phyloP scores from a whole-genome alignment of 768 basidiomycete species.

The Lactarius trivialis region DNA sequence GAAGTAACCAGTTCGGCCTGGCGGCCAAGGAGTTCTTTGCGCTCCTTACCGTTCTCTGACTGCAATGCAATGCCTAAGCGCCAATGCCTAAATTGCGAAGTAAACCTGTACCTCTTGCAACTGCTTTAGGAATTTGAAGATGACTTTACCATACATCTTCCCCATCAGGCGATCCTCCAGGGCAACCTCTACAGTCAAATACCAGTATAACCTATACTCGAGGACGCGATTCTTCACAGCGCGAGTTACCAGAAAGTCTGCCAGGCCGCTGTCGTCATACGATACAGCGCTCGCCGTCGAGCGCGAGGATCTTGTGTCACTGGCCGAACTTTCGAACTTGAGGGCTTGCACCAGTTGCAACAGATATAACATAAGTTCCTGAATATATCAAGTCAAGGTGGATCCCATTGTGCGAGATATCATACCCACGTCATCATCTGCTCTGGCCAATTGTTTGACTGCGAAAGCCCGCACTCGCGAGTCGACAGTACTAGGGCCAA shows the following conservation, averaged over 20 bases:
- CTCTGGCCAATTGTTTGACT: slow-evolving; percentile 81
- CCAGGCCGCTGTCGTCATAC: slow-evolving; percentile 87
- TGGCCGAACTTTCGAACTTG: slow-evolving; percentile 85
- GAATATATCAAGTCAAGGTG: slow-evolving; percentile 6
- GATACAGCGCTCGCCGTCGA: slow-evolving; percentile 69
- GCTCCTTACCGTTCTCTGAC: slow-evolving; percentile 71
- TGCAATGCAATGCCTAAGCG: slow-evolving; percentile 26
- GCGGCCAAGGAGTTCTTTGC: slow-evolving; percentile 82
- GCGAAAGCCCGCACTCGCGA: slow-evolving; percentile 93
- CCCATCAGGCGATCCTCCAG: slow-evolving; percentile 50
- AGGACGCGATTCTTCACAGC: slow-evolving; percentile 78
- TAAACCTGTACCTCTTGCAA: slow-evolving; percentile 63
- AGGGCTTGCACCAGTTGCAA: slow-evolving; percentile 96
- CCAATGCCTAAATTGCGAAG: background rate
- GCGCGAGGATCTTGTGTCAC: slow-evolving; percentile 69
- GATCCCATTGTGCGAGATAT: background rate
- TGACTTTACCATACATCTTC: slow-evolving; percentile 39
- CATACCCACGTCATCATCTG: slow-evolving; percentile 82
- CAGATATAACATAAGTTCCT: slow-evolving; percentile 91
- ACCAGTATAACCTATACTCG: slow-evolving; percentile 95
- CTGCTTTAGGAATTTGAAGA: slow-evolving; percentile 85
- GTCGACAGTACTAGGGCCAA: slow-evolving; percentile 85
- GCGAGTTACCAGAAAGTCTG: slow-evolving; percentile 84
- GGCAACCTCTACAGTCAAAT: slow-evolving; percentile 93
- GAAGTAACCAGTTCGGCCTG: slow-evolving; percentile 87